Conservation (phyloP, 495 filamentous ascomycete genomes). For the Hypoxylon lienhwacheense region DNA sequence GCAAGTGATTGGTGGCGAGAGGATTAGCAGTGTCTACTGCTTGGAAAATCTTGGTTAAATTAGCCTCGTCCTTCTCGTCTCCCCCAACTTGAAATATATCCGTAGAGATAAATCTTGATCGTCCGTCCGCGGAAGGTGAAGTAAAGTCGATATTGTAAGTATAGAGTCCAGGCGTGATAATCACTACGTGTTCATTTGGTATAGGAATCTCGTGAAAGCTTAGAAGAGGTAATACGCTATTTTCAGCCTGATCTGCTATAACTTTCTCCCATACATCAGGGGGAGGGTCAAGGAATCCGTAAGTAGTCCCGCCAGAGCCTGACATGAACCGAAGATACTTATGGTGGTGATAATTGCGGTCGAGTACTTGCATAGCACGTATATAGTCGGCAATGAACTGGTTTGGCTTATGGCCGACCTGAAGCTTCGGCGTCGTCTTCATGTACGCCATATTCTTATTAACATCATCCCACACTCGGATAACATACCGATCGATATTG, state of each 20-base stretch:
- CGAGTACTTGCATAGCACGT: slow-evolving; percentile 16
- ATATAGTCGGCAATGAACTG: slow-evolving; percentile 26
- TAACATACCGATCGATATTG: slow-evolving; percentile 6
- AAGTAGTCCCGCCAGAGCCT: neutral
- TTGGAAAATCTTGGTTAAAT: neutral
- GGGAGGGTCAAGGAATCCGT: slow-evolving; percentile 28
- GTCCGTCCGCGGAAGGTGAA: neutral
- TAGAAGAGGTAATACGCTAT: slow-evolving; percentile 1
- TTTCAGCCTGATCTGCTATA: neutral
- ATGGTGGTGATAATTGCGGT: slow-evolving; percentile 7
- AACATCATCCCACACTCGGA: slow-evolving; percentile 17
- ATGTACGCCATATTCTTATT: slow-evolving; percentile 27
- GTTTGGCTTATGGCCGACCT: slow-evolving; percentile 10
- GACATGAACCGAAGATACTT: slow-evolving; percentile 8
- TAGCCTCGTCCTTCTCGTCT: neutral
- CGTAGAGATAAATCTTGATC: too few relatives aligned
- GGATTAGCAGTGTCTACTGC: neutral
- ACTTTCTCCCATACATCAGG: slow-evolving; percentile 14
- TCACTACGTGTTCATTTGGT: slow-evolving; percentile 1
- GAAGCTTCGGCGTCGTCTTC: slow-evolving; percentile 15
- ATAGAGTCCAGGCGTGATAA: slow-evolving; percentile 26
- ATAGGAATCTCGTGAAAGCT: neutral
- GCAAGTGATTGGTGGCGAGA: neutral
- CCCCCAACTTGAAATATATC: neutral
- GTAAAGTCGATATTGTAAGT: slow-evolving; percentile 8